phyloP scores from a whole-genome alignment of 2,329 filamentous ascomycete genomes.

The Stemphylium vesicarium region DNA sequence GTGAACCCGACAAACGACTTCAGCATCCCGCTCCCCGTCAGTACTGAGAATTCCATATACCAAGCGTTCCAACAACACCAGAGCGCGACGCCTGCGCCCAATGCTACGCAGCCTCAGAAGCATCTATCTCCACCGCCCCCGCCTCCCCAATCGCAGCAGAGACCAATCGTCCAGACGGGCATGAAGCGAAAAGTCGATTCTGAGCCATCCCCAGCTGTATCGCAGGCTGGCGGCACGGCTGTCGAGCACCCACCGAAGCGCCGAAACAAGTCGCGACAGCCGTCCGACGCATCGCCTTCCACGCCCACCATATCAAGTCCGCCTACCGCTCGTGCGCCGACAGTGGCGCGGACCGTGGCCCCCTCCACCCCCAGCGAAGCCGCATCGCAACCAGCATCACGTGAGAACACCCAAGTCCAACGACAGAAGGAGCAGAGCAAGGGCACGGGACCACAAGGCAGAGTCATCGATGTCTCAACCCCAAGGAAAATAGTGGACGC shows the following conservation, averaged over 20 bases:
- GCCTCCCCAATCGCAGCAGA: conserved; percentile 14
- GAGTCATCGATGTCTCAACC: conserved; percentile 43
- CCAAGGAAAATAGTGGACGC: conserved; percentile 40
- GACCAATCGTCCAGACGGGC: conserved; percentile 31
- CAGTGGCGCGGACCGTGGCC: conserved; percentile 26
- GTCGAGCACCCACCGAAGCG: conserved; percentile 40
- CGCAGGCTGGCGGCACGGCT: conserved; percentile 25
- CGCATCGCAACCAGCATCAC: conserved; percentile 14
- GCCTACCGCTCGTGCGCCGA: conserved; percentile 25
- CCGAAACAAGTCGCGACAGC: conserved; percentile 40
- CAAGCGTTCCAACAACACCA: conserved; percentile 28
- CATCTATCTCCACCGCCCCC: conserved; percentile 27
- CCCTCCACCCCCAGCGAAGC: conserved; percentile 24
- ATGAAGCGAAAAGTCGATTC: conserved; percentile 49
- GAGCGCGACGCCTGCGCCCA: conserved; percentile 17
- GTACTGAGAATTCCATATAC: conserved; percentile 21
- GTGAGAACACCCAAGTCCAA: conserved; percentile 24
- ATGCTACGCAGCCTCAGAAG: conserved; percentile 28
- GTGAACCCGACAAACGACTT: conserved; percentile 44
- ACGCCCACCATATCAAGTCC: conserved; percentile 29
- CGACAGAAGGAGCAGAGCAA: conserved; percentile 37
- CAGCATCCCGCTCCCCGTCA: conserved; percentile 44
- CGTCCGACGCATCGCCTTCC: conserved; percentile 38
- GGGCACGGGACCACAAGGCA: conserved; percentile 42
- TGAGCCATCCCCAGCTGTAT: conserved; percentile 36